Conservation (phyloP, 345 rosid species). For the Gossypium bickii region DNA sequence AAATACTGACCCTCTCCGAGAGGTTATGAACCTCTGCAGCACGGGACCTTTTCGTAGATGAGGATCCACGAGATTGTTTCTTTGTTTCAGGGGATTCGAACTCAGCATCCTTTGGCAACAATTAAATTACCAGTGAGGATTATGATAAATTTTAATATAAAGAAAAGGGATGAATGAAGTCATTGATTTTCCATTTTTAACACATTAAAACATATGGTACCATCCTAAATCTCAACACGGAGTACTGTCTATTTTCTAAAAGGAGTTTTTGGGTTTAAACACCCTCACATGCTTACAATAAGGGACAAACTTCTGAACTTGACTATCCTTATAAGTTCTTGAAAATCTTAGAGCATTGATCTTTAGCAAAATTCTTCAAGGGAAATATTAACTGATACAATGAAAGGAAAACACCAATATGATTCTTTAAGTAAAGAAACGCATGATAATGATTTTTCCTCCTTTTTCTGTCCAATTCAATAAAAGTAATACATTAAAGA, state of each 20-base stretch:
- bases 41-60: conserved; percentile 75
- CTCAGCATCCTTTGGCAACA: conserved; percentile 52
- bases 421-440: no score
- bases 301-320: background rate
- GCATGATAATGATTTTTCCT: no score
- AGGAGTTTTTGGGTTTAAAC: background rate
- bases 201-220: background rate
- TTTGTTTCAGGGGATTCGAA: conserved; percentile 49
- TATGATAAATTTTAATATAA: background rate
- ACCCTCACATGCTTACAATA: background rate
- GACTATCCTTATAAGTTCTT: background rate
- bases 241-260: background rate
- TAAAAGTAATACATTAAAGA: no score
- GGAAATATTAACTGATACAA: no score
- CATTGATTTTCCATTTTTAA: background rate
- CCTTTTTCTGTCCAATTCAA: no score
- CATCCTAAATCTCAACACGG: background rate
- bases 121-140: background rate
- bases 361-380: no score
- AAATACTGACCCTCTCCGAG: conserved; percentile 77
- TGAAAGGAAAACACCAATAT: no score
- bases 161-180: background rate
- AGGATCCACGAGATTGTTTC: conserved; percentile 52
- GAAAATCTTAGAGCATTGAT: no score
- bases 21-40: conserved; percentile 97